Base-by-base conservation (phyloP, 2,329 filamentous ascomycete species). In the Phoma herbarum region DNA sequence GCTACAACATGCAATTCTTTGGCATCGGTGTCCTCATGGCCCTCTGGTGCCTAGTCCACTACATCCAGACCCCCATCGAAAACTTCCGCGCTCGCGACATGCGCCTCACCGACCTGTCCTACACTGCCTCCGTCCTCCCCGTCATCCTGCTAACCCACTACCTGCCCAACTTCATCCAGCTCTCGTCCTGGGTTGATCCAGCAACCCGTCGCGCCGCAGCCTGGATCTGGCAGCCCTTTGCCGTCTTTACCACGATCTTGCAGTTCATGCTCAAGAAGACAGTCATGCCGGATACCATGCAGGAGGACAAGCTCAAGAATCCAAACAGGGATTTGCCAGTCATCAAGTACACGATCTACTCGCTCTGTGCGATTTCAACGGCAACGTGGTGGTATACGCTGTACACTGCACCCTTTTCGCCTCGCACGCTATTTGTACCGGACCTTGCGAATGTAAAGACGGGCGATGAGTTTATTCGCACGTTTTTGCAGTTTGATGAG, bases 171-270 rank as follows among this genome's bases (percentile, higher is more conserved):
- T 48, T 49, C 23, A 28, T 50, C 22, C 48, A 47, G 1, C 49
- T 55, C 20, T 28, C 48, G 1, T 14, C 55, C 4, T 61, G 54
- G 29, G 11, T 65, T 4, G 46, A 59, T n/a, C 60, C 55, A 3
- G 29, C 59, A 29, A 59, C 49, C 2, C 62, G 62, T 8, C 60
- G 59, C 28, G 37, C 43, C 4, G 59, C 52, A 9, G 44, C 57
- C 23, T 65, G 62, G 62, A 49, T 65, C 43, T 65, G 62, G 62
- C 62, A 65, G 16, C 60, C 58, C 1, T 63, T 65, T 33, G 48
- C 62, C 3, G 20, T 65, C 20, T 65, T 50, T 43, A 52, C 51
- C n/a, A 57, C 57, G 20, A 58, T 63, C 23, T 28, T 63, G 39
- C 62, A 65, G 22, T 57, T 61, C 18, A 23, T 56, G 12, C 37